Base-by-base conservation (phyloP, 805 yeast species). In the Komagataella pseudopastoris region DNA sequence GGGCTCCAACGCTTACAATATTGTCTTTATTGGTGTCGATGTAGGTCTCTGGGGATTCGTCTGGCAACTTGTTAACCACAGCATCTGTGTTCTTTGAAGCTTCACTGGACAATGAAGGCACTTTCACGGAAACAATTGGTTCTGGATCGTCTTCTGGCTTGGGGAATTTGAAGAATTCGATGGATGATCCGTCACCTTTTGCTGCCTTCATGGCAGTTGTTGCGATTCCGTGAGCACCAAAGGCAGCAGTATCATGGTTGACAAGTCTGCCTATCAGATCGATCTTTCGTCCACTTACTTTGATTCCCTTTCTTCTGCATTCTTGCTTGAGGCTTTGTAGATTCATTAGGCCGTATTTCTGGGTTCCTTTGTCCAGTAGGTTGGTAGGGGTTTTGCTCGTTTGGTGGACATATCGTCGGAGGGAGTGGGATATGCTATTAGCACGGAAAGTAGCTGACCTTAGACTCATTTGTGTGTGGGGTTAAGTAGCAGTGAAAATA, bases 291-390 rank as follows among this genome's bases (percentile, higher is more conserved):
- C 89, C 89, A n/a, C 78, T 66, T 0, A 81, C 74, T 57, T 75
- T 78, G 53, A 83, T 62, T 0, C 86, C 85, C 54, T 83, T 72
- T 52, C 66, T 68, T 52, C 76, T 75, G 60, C 87, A 80, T 60
- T 82, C 87, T 50, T 61, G 62, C 59, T 77, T 80, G 56, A 83
- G 69, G 1, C 77, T 70, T 51, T 76, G 74, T 45, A 81, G 65
- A 46, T 78, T 77, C 77, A 80, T 74, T 24, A 66, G 60, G 2
- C 63, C 54, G 48, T 61, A 68, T 54, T 56, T 66, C 39, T 60
- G 51, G 17, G 54, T 51, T 6, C 54, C 48, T 7, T 55, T 49
- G 48, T 62, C 69, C 43, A 65, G 52, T 23, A 67, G 54, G 8
- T 60, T 56, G 1, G 68, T 60, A 47, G 66, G 60, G 36, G 64